A percentile compares a stretch with the other conserved stretches of the same genome.
phyloP scores from a whole-genome alignment of 2,329 filamentous ascomycete genomes.

The Ophiobolus disseminans region DNA sequence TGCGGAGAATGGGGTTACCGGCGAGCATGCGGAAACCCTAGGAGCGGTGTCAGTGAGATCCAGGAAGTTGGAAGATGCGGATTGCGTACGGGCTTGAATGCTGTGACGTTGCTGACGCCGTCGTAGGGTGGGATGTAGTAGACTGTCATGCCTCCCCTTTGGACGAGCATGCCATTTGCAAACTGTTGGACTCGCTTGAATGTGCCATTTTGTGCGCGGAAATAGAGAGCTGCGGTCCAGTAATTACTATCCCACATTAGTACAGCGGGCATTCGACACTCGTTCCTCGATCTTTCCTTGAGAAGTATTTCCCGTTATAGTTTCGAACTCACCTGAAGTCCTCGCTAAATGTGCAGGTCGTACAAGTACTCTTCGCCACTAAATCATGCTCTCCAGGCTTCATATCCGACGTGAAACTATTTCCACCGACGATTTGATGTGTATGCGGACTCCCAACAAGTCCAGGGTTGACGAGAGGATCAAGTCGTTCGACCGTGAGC shows the following conservation, averaged over 20 bases:
- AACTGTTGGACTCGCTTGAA: constrained; percentile 40
- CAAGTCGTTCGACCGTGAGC: constrained; percentile 37
- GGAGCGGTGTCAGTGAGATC: constrained; percentile 36
- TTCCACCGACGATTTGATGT: constrained; percentile 40
- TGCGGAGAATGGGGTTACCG: constrained; percentile 46
- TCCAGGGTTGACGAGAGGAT: constrained; percentile 39
- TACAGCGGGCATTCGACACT: not conserved
- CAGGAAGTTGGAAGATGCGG: not conserved
- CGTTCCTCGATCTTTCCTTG: not conserved
- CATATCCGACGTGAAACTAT: constrained; percentile 37
- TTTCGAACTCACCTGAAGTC: constrained; percentile 16
- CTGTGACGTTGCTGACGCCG: constrained; percentile 33
- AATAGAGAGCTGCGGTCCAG: constrained; percentile 43
- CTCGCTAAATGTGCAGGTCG: constrained; percentile 38
- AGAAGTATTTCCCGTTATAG: no score
- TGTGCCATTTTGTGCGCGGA: constrained; percentile 37
- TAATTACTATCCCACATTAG: constrained; percentile 26
- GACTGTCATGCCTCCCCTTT: constrained; percentile 40
- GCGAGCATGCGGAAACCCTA: constrained; percentile 58
- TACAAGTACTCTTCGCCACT: constrained; percentile 30
- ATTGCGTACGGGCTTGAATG: constrained; percentile 34
- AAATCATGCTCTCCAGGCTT: constrained; percentile 33
- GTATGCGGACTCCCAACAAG: constrained; percentile 35
- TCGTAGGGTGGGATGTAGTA: constrained; percentile 44
- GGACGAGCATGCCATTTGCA: constrained; percentile 27